Percentiles rank a stretch among this genome's conserved stretches.
Evolutionary conservation across 2,329 filamentous ascomycete genomes (phyloP).

Genomic region (Furcasterigmium furcatum): DNA sequence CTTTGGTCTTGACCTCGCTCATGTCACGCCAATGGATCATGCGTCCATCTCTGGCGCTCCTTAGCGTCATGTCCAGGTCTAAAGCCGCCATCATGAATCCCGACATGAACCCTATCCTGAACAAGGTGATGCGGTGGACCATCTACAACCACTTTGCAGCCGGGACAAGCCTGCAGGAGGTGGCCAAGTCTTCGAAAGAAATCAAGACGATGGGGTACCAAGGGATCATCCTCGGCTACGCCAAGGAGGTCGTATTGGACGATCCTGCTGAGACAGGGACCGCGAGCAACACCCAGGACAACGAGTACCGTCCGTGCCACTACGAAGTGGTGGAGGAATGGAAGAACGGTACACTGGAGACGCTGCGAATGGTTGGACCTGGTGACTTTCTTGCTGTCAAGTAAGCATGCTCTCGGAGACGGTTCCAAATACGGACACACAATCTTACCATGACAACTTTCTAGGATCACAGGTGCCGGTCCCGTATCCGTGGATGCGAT

Average conservation of each 20-base stretch:
- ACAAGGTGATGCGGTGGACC: constrained; percentile 43
- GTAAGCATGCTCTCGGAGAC: too few relatives aligned
- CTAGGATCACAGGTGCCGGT: too few relatives aligned
- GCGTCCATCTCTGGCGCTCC: constrained; percentile 17
- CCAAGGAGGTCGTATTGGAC: constrained; percentile 36
- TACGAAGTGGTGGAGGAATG: constrained; percentile 32
- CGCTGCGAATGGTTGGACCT: constrained; percentile 27
- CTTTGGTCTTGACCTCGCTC: constrained; percentile 19
- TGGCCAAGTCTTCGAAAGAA: constrained; percentile 35
- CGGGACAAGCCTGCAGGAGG: constrained; percentile 44
- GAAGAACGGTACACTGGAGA: constrained; percentile 26
- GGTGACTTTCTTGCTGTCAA: too few relatives aligned
- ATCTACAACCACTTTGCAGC: constrained; percentile 55
- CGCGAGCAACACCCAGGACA: constrained; percentile 12
- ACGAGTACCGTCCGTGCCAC: constrained; percentile 2
- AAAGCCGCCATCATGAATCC: constrained; percentile 29
- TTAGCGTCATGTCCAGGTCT: constrained; percentile 17
- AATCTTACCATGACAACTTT: too few relatives aligned
- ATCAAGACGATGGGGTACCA: constrained; percentile 46
- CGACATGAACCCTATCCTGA: constrained; percentile 47
- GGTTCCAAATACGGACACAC: too few relatives aligned
- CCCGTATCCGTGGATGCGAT: too few relatives aligned
- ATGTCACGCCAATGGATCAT: constrained; percentile 21
- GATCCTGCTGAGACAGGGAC: constrained; percentile 17
- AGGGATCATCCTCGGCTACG: constrained; percentile 55